These are phyloP conservation scores for Fusarium drepaniforme DNA, from an alignment of 2,329 filamentous ascomycete species.

Conservation along the genomic window DNA sequence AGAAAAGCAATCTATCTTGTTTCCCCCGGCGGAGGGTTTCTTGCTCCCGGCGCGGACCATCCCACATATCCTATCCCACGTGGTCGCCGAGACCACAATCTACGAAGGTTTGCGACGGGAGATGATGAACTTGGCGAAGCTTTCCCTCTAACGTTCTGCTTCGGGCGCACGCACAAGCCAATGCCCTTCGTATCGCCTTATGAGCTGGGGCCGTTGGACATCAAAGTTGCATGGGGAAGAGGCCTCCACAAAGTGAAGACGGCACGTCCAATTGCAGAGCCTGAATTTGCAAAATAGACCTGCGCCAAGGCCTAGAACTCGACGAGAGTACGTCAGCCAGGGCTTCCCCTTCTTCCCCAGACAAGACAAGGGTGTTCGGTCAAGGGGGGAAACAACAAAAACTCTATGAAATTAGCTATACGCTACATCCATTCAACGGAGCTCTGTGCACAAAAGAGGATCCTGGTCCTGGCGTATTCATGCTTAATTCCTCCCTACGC, in stretches of 20 bases:
- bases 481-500: background rate
- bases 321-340: conserved; percentile 13
- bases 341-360: background rate
- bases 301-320: conserved; percentile 10
- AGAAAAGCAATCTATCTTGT: background rate
- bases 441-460: background rate
- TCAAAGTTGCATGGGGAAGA: background rate
- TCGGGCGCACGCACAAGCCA: background rate
- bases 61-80: conserved; percentile 17
- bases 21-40: conserved; percentile 15
- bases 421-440: background rate
- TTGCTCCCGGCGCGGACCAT: conserved; percentile 24
- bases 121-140: background rate
- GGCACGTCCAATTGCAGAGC: conserved; percentile 18
- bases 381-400: background rate
- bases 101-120: background rate
- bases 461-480: conserved; percentile 4
- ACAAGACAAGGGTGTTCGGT: background rate
- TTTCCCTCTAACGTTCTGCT: background rate
- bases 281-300: conserved; percentile 24
- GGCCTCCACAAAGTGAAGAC: background rate
- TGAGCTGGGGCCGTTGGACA: background rate
- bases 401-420: conserved; percentile 4
- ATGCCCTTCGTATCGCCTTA: conserved; percentile 24
- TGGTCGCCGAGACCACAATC: conserved; percentile 7